These are phyloP conservation scores for Kingdonia uniflora DNA, from an alignment of 164 flowering plant species.

Conservation along the genomic window DNA sequence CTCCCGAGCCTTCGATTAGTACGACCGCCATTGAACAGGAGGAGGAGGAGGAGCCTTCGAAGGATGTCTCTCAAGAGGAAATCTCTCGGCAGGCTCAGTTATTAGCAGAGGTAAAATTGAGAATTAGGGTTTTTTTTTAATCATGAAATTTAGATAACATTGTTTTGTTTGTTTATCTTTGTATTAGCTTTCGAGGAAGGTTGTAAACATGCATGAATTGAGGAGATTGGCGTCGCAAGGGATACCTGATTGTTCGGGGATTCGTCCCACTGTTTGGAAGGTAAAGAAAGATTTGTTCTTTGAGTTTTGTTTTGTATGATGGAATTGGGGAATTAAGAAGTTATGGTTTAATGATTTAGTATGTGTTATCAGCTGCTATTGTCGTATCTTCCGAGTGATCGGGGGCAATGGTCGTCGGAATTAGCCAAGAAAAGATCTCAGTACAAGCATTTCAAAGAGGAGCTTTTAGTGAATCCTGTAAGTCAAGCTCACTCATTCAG, in stretches of 20 bases:
- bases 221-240: slow-evolving; percentile 74
- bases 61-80: slow-evolving; percentile 38
- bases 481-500: slow-evolving; percentile 3
- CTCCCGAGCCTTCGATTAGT: slow-evolving; percentile 17
- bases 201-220: slow-evolving; percentile 55
- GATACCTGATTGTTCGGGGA: slow-evolving; percentile 73
- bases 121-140: background rate
- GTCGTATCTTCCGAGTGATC: slow-evolving; percentile 78
- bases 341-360: too few species aligned
- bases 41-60: slow-evolving; percentile 9
- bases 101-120: slow-evolving; percentile 49
- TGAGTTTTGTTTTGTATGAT: background rate
- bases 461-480: slow-evolving; percentile 92
- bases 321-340: background rate
- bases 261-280: slow-evolving; percentile 91
- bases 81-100: slow-evolving; percentile 57
- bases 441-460: slow-evolving; percentile 81
- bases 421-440: slow-evolving; percentile 81
- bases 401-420: slow-evolving; percentile 69
- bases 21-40: slow-evolving; percentile 9
- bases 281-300: slow-evolving; percentile 18
- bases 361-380: slow-evolving; percentile 63
- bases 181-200: slow-evolving; percentile 62
- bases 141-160: background rate
- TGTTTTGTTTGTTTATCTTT: slow-evolving; percentile 2